Evolutionary conservation across 306 rosid species (phyloP), one percentile per base, ranked within the genome.

Genomic region (Pueraria montana): DNA sequence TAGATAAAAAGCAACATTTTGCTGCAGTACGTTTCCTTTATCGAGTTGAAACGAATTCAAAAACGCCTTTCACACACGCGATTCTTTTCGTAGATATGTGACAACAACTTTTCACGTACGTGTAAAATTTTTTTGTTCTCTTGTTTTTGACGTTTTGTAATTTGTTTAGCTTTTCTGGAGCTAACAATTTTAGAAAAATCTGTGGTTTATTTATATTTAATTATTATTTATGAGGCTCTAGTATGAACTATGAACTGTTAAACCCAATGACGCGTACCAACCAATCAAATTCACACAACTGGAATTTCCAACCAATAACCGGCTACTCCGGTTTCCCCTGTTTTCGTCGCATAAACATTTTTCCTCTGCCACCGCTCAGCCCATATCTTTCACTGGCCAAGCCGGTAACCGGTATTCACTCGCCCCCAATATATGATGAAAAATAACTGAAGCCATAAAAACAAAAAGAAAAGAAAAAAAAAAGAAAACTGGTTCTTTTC

Each of bases 271-370:
- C 97, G 95, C 87, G 87, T 88, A 83, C 13, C 49, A 5, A 11
- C 97, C 91, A 93, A 91, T 90, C 16, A 89, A 38, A 77, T 45
- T 2, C 9, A 1, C 48, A 87, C 97, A 87, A 64, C 61, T 81
- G 79, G 90, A n/a, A 27, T 71, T 63, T 16, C 20, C 2, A 43
- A 24, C 42, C 4, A 16, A 21, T 70, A 67, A 83, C 91, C 63
- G 84, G 87, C 80, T 83, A 24, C 55, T 46, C 82, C 88, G 3
- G 86, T 81, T 40, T 5, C 14, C 30, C 63, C 52, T 40, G 26
- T 53, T n/a, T 66, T 38, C 73, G 40, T 8, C 72, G 10, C 82
- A 17, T 58, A 59, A 81, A 8, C 72, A 40, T 0, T 5, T 42
- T n/a, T 23, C n/a, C 46, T 14, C 11, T 23, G 20, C 40, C 24